Percentiles rank a stretch among this genome's conserved stretches.
Conservation (phyloP, 2,329 filamentous ascomycete species). For the Fusarium penzigii region DNA sequence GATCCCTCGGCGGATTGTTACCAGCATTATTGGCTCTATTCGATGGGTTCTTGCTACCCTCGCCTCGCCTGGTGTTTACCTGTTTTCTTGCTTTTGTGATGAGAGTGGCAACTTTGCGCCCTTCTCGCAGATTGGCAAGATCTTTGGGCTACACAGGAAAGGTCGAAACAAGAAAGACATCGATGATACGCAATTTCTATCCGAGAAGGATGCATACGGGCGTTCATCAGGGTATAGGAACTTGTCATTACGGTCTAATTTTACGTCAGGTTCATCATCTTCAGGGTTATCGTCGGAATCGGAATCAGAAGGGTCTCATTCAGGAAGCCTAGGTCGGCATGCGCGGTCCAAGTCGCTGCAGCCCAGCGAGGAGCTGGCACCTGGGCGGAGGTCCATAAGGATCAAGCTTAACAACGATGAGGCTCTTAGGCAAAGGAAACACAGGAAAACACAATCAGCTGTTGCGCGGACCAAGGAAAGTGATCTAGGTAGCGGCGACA, state of each 20-base stretch:
- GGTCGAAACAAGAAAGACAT: conserved; percentile 45
- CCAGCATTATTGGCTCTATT: conserved; percentile 72
- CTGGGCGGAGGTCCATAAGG: conserved; percentile 77
- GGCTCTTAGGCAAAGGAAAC: conserved; percentile 70
- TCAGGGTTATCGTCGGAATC: conserved; percentile 72
- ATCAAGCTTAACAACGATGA: conserved; percentile 89
- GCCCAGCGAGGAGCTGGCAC: conserved; percentile 61
- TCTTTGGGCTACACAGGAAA: conserved; percentile 53
- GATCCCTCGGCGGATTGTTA: conserved; percentile 69
- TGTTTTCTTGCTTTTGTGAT: conserved; percentile 82
- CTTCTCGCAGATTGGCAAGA: conserved; percentile 68
- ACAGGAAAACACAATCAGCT: conserved; percentile 59
- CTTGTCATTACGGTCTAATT: conserved; percentile 27
- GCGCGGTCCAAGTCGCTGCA: conserved; percentile 64
- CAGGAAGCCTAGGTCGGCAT: conserved; percentile 44
- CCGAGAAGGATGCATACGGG: conserved; percentile 32
- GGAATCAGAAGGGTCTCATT: conserved; percentile 56
- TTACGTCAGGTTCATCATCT: conserved; percentile 45
- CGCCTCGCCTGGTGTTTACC: conserved; percentile 76
- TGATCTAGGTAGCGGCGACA: conserved; percentile 45
- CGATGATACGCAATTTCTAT: conserved; percentile 24
- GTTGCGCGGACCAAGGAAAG: conserved; percentile 45
- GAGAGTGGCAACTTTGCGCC: conserved; percentile 77
- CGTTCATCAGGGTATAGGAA: conserved; percentile 30
- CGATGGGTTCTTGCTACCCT: conserved; percentile 78